Conservation (phyloP, 805 yeast species). For the Yarrowia sp. region DNA sequence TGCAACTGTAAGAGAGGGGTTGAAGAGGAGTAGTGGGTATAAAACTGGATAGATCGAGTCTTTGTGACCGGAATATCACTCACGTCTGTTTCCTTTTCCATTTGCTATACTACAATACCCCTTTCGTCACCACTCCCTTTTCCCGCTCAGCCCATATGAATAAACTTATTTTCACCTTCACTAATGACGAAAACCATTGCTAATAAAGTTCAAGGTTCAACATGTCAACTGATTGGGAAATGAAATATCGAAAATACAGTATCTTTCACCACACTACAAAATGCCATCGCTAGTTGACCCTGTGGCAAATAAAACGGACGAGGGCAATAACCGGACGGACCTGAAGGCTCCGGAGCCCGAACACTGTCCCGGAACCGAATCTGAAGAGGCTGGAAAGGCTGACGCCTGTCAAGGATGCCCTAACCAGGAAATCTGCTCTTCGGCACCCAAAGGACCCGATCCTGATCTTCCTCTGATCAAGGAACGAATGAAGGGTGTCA, state of each 20-base stretch:
- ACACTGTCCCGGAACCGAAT: conserved; percentile 98
- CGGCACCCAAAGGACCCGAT: conserved; percentile 88
- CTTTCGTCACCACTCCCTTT: too few relatives aligned
- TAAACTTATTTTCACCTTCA: too few relatives aligned
- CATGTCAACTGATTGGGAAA: background rate
- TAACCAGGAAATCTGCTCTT: conserved; percentile 86
- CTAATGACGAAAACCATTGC: conserved; percentile 19
- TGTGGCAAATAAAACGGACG: conserved; percentile 29
- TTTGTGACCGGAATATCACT: too few relatives aligned
- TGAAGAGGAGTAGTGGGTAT: too few relatives aligned
- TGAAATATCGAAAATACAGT: too few relatives aligned
- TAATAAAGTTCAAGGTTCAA: conserved; percentile 12
- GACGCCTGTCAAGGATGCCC: conserved; percentile 97
- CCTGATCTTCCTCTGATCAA: conserved; percentile 85
- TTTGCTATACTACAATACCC: too few relatives aligned
- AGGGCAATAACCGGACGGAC: conserved; percentile 13
- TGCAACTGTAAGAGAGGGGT: too few relatives aligned
- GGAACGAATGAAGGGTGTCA: conserved; percentile 64
- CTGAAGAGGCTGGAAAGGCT: conserved; percentile 89
- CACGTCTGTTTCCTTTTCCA: too few relatives aligned
- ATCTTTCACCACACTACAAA: background rate
- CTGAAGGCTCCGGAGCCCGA: conserved; percentile 80
- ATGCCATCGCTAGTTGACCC: conserved; percentile 37
- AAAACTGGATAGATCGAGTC: too few relatives aligned
- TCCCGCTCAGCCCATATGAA: too few relatives aligned